Evolutionary conservation across 208 protist species (phyloP).

Genomic region (Acanthamoeba castellanii): DNA sequence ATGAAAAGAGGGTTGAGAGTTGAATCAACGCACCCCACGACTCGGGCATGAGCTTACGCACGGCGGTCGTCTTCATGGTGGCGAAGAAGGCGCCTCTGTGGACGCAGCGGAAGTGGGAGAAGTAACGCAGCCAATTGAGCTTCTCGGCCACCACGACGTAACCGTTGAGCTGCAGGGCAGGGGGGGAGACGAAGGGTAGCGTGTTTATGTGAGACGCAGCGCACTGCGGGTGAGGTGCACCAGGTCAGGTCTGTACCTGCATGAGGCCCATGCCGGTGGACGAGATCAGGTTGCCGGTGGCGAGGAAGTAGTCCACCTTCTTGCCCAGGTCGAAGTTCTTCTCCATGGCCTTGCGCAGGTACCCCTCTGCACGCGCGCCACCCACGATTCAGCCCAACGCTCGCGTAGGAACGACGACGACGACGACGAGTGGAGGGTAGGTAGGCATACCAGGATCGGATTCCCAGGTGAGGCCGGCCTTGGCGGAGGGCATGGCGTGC

Average conservation of each 20-base stretch:
- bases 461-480: neutral
- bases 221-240: too few relatives aligned
- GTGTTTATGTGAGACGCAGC: neutral
- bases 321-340: conserved; percentile 80
- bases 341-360: conserved; percentile 63
- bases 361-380: neutral
- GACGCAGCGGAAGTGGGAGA: conserved; percentile 98
- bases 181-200: neutral
- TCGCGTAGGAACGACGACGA: neutral
- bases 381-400: too few relatives aligned
- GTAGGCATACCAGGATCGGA: conserved; percentile 13
- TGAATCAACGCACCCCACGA: conserved; percentile 94
- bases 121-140: conserved; percentile 99
- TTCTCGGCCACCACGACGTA: conserved; percentile 98
- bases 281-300: conserved; percentile 92
- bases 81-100: conserved; percentile 99
- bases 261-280: conserved; percentile 91
- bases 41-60: conserved; percentile 99
- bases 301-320: conserved; percentile 91
- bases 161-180: conserved; percentile 90
- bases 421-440: too few relatives aligned
- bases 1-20: too few relatives aligned
- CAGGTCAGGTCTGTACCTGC: too few relatives aligned
- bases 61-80: conserved; percentile 97
- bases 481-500: neutral